Percentiles rank a stretch among this genome's conserved stretches.
These are phyloP conservation scores for Rusavskia elegans DNA, from an alignment of 495 filamentous ascomycete species.

Conservation along the genomic window DNA sequence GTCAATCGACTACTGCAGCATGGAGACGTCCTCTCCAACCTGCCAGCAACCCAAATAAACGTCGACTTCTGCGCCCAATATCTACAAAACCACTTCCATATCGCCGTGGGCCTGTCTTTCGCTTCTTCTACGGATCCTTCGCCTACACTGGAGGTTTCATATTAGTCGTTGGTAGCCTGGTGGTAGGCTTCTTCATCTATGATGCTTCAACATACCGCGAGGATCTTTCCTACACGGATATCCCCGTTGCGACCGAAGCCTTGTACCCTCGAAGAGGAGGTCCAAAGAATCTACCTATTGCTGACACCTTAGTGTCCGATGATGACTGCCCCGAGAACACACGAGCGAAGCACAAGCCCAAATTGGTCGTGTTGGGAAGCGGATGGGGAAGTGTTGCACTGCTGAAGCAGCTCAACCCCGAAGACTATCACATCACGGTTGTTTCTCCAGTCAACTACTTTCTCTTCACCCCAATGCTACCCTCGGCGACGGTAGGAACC, in stretches of 20 bases:
- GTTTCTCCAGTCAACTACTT: conserved; percentile 94
- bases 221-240: conserved; percentile 44
- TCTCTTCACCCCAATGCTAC: conserved; percentile 94
- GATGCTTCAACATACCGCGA: conserved; percentile 83
- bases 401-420: conserved; percentile 76
- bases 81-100: conserved; percentile 10
- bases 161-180: conserved; percentile 31
- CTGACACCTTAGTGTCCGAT: conserved; percentile 73
- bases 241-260: conserved; percentile 69
- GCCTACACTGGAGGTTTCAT: conserved; percentile 44
- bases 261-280: conserved; percentile 71
- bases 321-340: conserved; percentile 56
- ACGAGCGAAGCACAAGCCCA: conserved; percentile 67
- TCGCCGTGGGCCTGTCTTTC: conserved; percentile 15
- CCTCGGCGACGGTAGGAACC: conserved; percentile 90
- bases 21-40: not conserved
- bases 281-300: conserved; percentile 91
- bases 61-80: conserved; percentile 2
- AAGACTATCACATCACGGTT: conserved; percentile 87
- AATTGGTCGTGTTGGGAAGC: conserved; percentile 80
- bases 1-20: not conserved
- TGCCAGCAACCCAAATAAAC: not conserved
- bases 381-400: conserved; percentile 93
- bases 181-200: conserved; percentile 83
- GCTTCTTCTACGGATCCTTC: conserved; percentile 32